Evolutionary conservation across 345 rosid species (phyloP), one percentile per base, ranked within the genome.

Genomic region (Cochlearia excelsa): DNA sequence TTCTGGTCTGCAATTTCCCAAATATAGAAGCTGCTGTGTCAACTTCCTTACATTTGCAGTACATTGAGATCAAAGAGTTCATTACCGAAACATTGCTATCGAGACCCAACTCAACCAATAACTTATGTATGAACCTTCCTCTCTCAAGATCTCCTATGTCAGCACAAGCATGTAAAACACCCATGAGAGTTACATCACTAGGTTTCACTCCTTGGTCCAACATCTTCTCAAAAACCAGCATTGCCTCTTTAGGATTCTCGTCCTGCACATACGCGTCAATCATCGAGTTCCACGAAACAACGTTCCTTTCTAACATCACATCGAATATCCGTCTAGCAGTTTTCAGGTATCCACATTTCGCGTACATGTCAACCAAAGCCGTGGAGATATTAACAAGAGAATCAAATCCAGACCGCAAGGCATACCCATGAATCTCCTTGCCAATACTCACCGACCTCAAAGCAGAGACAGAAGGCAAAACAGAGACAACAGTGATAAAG

Each of bases 231-330:
- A 83, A 82, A 44, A 83, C 51, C 38, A 28, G 59, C 71, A 92
- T 59, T 0, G 90, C 96, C 69, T 84, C 86, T 52, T 68, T 67
- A 28, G 88, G 73, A 65, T 83, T 61, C 53, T 81, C 95, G 55
- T 78, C 63, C 72, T 81, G 82, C 40, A 83, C 88, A 77, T 84
- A 91, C 3, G 87, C 92, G 48, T 82, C 82, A 56, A 91, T 83
- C 95, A 91, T 78, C 1, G 98, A 85, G 73, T 91, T 91, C 98
- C 97, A 90, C 0, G 88, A 80, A 49, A 83, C 97, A 45, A 79
- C 81, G 57, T 78, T 84, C 74, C 63, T 77, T 3, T 60, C 61
- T 26, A 69, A 66, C 82, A 87, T 80, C 54, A 74, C 62, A 69
- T 85, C 80, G 52, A 90, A 90, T 44, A 87, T 59, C 54, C 58